Conservation (phyloP, 1,284 basidiomycete species). For the Termitomyces sp. region DNA sequence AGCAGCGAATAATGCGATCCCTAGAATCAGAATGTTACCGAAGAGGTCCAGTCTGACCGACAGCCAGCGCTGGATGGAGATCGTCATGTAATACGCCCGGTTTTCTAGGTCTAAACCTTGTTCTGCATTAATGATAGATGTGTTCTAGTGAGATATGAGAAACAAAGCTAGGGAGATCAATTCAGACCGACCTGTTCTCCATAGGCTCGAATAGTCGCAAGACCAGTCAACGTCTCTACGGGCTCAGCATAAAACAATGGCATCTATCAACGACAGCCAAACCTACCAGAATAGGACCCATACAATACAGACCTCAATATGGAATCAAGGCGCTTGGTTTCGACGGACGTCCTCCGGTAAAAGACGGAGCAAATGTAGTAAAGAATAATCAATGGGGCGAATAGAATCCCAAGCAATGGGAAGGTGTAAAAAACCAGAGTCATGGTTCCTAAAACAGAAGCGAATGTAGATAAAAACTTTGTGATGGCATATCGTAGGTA, state of each 20-base stretch:
- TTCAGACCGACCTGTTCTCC: constrained; percentile 31
- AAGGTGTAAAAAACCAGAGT: constrained; percentile 55
- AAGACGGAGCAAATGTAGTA: constrained; percentile 43
- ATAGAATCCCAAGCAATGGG: constrained; percentile 49
- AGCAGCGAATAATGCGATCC: constrained; percentile 65
- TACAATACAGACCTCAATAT: constrained; percentile 58
- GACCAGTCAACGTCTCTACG: constrained; percentile 40
- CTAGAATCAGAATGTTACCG: constrained; percentile 69
- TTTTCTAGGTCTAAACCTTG: constrained; percentile 70
- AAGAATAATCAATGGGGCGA: constrained; percentile 41
- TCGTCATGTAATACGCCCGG: constrained; percentile 76
- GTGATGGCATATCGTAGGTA: background rate
- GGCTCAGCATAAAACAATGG: background rate
- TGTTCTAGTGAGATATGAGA: constrained; percentile 23
- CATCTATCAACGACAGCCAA: background rate
- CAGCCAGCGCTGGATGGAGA: constrained; percentile 60
- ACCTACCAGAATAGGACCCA: constrained; percentile 37
- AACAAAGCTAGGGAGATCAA: background rate
- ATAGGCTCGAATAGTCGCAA: constrained; percentile 43
- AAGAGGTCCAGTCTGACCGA: constrained; percentile 61
- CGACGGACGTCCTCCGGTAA: constrained; percentile 50
- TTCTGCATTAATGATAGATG: constrained; percentile 48
- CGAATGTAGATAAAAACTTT: constrained; percentile 40
- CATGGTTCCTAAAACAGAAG: constrained; percentile 43
- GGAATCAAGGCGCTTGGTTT: constrained; percentile 63